Conservation (phyloP, 2,329 filamentous ascomycete species). For the Trichoderma aggressivum region DNA sequence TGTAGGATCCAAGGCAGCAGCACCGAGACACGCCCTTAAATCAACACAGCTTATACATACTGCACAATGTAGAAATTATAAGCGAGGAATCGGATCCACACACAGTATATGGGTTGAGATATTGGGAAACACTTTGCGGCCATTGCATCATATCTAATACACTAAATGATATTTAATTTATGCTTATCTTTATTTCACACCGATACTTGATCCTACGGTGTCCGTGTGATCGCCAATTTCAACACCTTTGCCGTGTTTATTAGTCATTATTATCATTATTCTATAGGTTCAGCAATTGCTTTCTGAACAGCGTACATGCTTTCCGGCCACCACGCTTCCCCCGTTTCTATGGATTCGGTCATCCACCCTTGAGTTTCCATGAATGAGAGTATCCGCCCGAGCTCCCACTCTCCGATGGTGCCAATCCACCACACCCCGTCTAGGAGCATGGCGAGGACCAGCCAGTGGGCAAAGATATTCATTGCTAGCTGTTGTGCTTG, state of each 20-base stretch:
- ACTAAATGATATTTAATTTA: neutral
- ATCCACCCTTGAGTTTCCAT: neutral
- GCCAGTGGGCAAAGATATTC: constrained; percentile 10
- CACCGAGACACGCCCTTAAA: neutral
- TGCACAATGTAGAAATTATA: neutral
- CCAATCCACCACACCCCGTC: constrained; percentile 15
- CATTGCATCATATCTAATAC: neutral
- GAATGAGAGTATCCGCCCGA: neutral
- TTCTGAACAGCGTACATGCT: constrained; percentile 13
- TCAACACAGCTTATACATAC: accelerated
- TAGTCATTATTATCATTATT: neutral
- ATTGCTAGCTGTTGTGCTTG: neutral
- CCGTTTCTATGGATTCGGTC: neutral
- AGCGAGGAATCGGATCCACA: neutral
- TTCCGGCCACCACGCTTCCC: neutral
- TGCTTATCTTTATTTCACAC: neutral
- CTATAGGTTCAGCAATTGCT: neutral
- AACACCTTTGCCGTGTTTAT: neutral
- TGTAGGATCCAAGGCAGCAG: neutral
- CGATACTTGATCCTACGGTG: neutral
- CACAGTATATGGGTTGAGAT: neutral
- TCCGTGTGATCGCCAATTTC: neutral
- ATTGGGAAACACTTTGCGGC: neutral
- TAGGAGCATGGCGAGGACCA: constrained; percentile 8
- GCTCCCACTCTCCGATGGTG: constrained; percentile 5